Evolutionary conservation across 805 yeast genomes (phyloP).

Genomic region (Schwanniomyces occidentalis): DNA sequence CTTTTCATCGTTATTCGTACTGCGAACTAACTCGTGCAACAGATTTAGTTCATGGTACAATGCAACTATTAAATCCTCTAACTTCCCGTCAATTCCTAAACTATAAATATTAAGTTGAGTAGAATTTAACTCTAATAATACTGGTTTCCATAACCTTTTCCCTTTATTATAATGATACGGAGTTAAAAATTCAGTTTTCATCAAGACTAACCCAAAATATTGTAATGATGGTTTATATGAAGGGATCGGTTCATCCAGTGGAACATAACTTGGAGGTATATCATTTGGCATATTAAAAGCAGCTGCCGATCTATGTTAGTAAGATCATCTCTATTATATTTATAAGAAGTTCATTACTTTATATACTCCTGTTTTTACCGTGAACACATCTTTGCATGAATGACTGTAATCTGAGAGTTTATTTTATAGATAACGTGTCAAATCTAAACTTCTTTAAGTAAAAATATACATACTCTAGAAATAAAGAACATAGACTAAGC

Average conservation of each 20-base stretch:
- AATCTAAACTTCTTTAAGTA: no score
- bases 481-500: no score
- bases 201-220: slow-evolving; percentile 32
- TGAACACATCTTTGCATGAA: no score
- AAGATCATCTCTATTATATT: no score
- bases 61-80: slow-evolving; percentile 24
- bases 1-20: slow-evolving; percentile 4
- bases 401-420: no score
- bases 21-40: slow-evolving; percentile 15
- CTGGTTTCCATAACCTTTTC: slow-evolving; percentile 34
- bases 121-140: slow-evolving; percentile 38
- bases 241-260: slow-evolving; percentile 27
- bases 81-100: slow-evolving; percentile 21
- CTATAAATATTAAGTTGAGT: slow-evolving; percentile 38
- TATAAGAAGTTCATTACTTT: no score
- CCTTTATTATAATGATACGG: slow-evolving; percentile 34
- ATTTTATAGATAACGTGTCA: no score
- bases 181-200: slow-evolving; percentile 36
- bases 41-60: slow-evolving; percentile 32
- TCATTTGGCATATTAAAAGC: no score
- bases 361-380: no score
- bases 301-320: no score
- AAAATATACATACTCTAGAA: no score
- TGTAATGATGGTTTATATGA: slow-evolving; percentile 31
- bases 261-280: slow-evolving; percentile 23